Percentiles rank a stretch among this genome's conserved stretches.
Conservation (phyloP, 768 basidiomycete species). For the Termitomyces eurrhizus region DNA sequence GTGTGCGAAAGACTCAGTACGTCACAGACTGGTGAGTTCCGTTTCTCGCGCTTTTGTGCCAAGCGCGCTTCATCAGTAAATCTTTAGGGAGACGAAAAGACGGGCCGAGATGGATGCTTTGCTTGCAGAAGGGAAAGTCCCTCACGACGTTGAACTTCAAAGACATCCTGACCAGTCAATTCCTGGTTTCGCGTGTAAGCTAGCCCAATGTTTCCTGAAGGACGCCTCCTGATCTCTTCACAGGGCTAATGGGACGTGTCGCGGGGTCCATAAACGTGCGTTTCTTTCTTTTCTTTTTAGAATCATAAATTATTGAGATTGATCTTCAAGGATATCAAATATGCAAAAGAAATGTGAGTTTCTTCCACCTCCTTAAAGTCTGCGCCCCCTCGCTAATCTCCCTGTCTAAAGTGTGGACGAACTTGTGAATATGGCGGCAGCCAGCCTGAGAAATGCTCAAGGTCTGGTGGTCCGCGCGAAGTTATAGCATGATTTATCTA, state of each 20-base stretch:
- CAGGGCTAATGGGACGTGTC: conserved; percentile 81
- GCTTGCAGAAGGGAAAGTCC: conserved; percentile 62
- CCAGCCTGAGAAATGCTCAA: conserved; percentile 45
- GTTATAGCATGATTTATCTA: conserved; percentile 29
- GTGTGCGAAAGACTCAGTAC: conserved; percentile 78
- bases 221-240: background rate
- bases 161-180: conserved; percentile 63
- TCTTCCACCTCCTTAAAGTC: conserved; percentile 1
- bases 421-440: conserved; percentile 66
- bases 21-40: conserved; percentile 61
- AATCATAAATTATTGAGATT: conserved; percentile 5
- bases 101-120: conserved; percentile 56
- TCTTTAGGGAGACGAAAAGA: conserved; percentile 55
- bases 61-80: background rate
- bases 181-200: conserved; percentile 57
- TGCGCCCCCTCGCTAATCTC: conserved; percentile 6
- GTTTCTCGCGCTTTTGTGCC: background rate
- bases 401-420: conserved; percentile 63
- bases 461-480: conserved; percentile 47
- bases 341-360: conserved; percentile 80
- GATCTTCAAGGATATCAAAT: conserved; percentile 61
- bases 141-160: conserved; percentile 71
- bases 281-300: background rate
- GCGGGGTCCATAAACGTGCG: conserved; percentile 64
- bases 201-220: background rate